Percentiles rank a stretch among this genome's conserved stretches.
phyloP scores from a whole-genome alignment of 163 green algal genomes.

The Trebouxia gelatinosa region DNA sequence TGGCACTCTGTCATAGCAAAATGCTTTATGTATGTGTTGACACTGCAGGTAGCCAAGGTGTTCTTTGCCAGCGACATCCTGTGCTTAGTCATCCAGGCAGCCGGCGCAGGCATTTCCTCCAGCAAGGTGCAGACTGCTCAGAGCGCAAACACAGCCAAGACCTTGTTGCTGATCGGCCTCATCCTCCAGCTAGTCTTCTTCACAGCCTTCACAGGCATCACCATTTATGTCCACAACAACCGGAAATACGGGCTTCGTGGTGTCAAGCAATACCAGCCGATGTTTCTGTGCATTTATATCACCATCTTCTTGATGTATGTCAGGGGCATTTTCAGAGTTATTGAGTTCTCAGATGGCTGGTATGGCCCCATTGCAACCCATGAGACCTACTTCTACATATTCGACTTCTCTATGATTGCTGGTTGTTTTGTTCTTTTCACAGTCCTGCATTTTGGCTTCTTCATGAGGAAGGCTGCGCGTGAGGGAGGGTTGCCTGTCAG shows the following conservation, averaged over 20 bases:
- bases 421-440: slow-evolving; percentile 11
- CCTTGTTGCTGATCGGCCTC: slow-evolving; percentile 1
- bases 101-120: background rate
- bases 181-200: slow-evolving; percentile 39
- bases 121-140: background rate
- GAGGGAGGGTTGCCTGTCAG: background rate
- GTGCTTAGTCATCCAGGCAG: slow-evolving; percentile 6
- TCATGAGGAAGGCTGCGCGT: slow-evolving; percentile 1
- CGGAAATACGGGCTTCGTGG: slow-evolving; percentile 31
- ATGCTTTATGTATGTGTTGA: too few relatives aligned
- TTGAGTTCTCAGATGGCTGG: slow-evolving; percentile 42
- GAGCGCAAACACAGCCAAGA: background rate
- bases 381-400: slow-evolving; percentile 27
- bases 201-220: slow-evolving; percentile 33
- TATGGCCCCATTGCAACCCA: slow-evolving; percentile 6
- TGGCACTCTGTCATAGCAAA: too few relatives aligned
- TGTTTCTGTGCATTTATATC: slow-evolving; percentile 43
- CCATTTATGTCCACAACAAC: slow-evolving; percentile 37
- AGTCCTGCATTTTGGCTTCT: slow-evolving; percentile 18
- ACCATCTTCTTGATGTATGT: slow-evolving; percentile 40
- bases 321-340: slow-evolving; percentile 46
- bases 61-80: slow-evolving; percentile 23
- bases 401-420: slow-evolving; percentile 25
- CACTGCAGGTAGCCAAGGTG: background rate
- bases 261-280: background rate